Base-by-base conservation (phyloP, 768 basidiomycete species). In the Crucibulum laeve region DNA sequence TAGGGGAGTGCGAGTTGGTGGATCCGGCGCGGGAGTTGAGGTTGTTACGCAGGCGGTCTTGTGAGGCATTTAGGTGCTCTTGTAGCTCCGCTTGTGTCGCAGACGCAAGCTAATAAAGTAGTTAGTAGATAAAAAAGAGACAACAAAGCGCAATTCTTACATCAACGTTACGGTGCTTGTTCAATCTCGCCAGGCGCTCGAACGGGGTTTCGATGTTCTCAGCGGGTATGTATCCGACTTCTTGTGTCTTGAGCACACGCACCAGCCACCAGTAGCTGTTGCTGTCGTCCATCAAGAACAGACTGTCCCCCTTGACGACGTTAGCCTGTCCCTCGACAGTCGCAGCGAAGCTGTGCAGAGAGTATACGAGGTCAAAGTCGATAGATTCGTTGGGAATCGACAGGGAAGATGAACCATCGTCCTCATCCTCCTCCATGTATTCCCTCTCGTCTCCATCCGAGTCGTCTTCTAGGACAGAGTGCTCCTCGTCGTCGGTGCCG, bases 201-300 rank as follows among this genome's bases (percentile, higher is more conserved):
- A 92, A 96, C 0, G 96, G 96, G 0, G 96, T 99, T 63, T 99
- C 96, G 52, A 99, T 97, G 62, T 97, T 98, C 68, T 99, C 96
- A 0, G 96, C 96, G 14, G 96, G 96, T 39, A 99, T 98, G 62
- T 99, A 99, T 0, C 96, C 96, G 13, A 99, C 91, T 56, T 96
- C 93, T 64, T 97, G 93, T 5, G 95, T 97, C 70, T 97, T 98
- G 50, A 99, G 82, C 6, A 99, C 96, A 37, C 93, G 82, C 5
- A 99, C 95, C 39, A 98, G 87, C 96, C 96, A 98, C 96, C 96
- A 98, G 68, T 99, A 99, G 65, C 90, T 91, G 64, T 99, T 98
- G 45, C 86, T 91, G 63, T 99, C 96, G 68, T 99, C 96, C 79
- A 98, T 91, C 34, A 99, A 73, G 59, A 92, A 85, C 36, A 99